Percentiles rank a stretch among this genome's conserved stretches.
phyloP scores from a whole-genome alignment of 129 eudicot species.

The Glebionis coronaria region DNA sequence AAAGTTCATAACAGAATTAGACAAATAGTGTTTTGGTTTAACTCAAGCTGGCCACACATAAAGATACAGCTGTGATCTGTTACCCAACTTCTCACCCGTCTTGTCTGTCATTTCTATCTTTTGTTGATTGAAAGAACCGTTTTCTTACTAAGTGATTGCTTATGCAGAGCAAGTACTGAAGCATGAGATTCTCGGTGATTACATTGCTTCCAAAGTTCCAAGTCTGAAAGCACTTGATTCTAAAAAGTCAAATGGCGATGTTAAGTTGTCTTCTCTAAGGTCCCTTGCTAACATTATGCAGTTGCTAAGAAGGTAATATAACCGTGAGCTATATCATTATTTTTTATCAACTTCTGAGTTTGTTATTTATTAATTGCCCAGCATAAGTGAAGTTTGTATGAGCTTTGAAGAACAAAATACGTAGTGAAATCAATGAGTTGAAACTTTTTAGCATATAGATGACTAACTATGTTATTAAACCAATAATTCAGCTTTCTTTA shows the following conservation, averaged over 20 bases:
- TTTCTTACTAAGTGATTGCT: slow-evolving; percentile 18
- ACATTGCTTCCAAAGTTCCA: slow-evolving; percentile 68
- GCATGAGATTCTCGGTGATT: slow-evolving; percentile 70
- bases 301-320: slow-evolving; percentile 55
- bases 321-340: not conserved
- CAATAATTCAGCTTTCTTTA: not conserved
- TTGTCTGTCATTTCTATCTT: not conserved
- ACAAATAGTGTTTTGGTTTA: no score
- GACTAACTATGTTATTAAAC: not conserved
- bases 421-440: slow-evolving; percentile 4
- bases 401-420: slow-evolving; percentile 5
- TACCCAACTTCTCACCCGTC: not conserved
- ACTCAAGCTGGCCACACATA: not conserved
- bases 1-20: no score
- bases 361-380: not conserved
- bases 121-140: slow-evolving; percentile 14
- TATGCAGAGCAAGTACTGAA: slow-evolving; percentile 81
- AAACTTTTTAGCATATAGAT: not conserved
- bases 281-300: slow-evolving; percentile 64
- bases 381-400: not conserved
- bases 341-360: not conserved
- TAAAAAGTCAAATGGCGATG: slow-evolving; percentile 64
- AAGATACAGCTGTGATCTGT: not conserved
- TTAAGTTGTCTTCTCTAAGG: slow-evolving; percentile 47
- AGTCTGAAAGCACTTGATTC: slow-evolving; percentile 47